A percentile compares a stretch with the other conserved stretches of the same genome.
Evolutionary conservation across 306 rosid genomes (phyloP).

Genomic region (Glycine latifolia): DNA sequence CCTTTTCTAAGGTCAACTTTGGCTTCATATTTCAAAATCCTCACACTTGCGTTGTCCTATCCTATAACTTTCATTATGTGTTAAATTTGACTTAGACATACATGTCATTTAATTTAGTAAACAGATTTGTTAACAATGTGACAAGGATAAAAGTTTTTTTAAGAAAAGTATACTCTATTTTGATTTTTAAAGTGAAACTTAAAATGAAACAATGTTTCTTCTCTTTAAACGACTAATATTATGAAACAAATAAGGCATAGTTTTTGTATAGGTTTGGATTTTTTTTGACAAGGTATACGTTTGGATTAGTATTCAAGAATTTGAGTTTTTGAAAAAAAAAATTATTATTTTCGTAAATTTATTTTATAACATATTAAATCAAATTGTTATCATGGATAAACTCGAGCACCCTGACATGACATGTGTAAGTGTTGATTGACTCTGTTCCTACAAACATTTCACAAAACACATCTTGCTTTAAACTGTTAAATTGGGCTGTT

Average conservation of each 20-base stretch:
- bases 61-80: too few species aligned
- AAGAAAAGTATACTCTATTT: too few species aligned
- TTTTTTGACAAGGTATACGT: not conserved
- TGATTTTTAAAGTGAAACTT: not conserved
- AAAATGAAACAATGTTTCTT: not conserved
- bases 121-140: not conserved
- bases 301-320: not conserved
- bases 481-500: conserved; percentile 1
- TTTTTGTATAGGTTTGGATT: not conserved
- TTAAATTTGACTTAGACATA: not conserved
- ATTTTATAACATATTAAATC: conserved; percentile 12
- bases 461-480: not conserved
- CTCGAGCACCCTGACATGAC: not conserved
- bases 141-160: not conserved
- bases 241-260: not conserved
- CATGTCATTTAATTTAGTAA: not conserved
- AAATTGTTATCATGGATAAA: not conserved
- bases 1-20: not conserved
- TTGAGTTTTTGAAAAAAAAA: not conserved
- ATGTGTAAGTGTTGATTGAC: not conserved
- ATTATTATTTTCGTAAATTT: not conserved
- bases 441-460: not conserved
- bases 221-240: not conserved
- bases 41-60: not conserved
- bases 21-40: not conserved